Evolutionary conservation across 495 filamentous ascomycete species (phyloP), one percentile per base, ranked within the genome.

Genomic region (Hypomontagnella submonticulosa): DNA sequence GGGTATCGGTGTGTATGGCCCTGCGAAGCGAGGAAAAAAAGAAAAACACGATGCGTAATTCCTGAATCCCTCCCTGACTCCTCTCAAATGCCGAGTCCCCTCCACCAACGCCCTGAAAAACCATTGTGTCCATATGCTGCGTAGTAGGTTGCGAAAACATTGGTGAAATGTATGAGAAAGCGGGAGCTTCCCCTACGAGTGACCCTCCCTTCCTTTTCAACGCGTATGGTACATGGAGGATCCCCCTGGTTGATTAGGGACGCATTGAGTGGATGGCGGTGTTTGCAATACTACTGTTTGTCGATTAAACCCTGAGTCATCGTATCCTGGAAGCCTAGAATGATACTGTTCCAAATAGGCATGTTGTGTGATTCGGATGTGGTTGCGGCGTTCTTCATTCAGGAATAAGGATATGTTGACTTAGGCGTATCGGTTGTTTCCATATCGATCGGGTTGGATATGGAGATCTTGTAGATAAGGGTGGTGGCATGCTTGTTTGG

Each of bases 401-500:
- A 13, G 4, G 11, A 36, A n/a, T 9, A 19, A 34, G 18, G 9
- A 12, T 32, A 46, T 10, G 37, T 9, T 23, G 12, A 15, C 51
- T 74, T 59, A 80, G 34, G 71, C 48, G 62, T 81, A 79, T 50
- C 77, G 76, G 47, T 76, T 76, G 48, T 69, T 68, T 38, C 67
- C 69, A 61, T 79, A 73, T 3, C 78, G 77, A 41, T 58, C 71
- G 42, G 75, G 75, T 12, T 75, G 65, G 7, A 74, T 69, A 38
- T 73, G 71, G 44, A 87, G 88, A 57, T 91, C 84, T 49, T 89
- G 86, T 77, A 99, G 98, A 79, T 98, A 99, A 7, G 92, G 91
- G 76, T 98, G 95, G 66, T 85, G 82, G 75, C 91, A 92, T 4
- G 96, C 91, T 79, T 96, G 92, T 82, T 99, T 99, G 44, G 95